Evolutionary conservation across 176 grass and related monocot species (phyloP).

Genomic region (Dendrocalamus sinicus): DNA sequence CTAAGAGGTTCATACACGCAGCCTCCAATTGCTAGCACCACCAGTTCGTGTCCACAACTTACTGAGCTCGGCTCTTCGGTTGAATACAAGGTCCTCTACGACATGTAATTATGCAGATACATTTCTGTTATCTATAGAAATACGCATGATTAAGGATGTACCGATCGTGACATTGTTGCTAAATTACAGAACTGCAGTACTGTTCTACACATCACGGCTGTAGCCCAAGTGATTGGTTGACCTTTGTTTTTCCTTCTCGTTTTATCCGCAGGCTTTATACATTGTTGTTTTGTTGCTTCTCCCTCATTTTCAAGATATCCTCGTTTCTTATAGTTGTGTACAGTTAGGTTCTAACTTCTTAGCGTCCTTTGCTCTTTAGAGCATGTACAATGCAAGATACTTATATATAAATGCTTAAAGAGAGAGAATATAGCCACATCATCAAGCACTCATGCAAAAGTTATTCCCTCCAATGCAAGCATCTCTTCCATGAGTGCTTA

Average conservation of each 20-base stretch:
- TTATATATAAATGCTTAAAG: too few species aligned
- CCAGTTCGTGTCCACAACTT: slow-evolving; percentile 51
- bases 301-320: background rate
- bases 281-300: background rate
- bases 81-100: slow-evolving; percentile 67
- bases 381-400: too few species aligned
- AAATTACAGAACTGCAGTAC: slow-evolving; percentile 51
- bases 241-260: slow-evolving; percentile 40
- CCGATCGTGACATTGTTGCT: slow-evolving; percentile 39
- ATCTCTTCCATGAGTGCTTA: too few species aligned
- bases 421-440: too few species aligned
- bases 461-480: too few species aligned
- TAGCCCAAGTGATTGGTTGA: slow-evolving; percentile 51
- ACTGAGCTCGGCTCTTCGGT: slow-evolving; percentile 54
- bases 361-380: background rate
- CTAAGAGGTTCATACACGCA: slow-evolving; percentile 36
- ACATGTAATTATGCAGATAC: slow-evolving; percentile 47
- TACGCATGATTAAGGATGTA: slow-evolving; percentile 32
- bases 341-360: background rate
- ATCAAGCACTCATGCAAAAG: too few species aligned
- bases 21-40: slow-evolving; percentile 50
- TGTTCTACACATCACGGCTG: slow-evolving; percentile 51
- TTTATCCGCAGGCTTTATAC: slow-evolving; percentile 28
- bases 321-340: slow-evolving; percentile 3
- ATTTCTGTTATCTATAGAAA: slow-evolving; percentile 11